Percentiles rank a stretch among this genome's conserved stretches.
Evolutionary conservation across 257 asterid species (phyloP).

Genomic region (Lycium barbarum): DNA sequence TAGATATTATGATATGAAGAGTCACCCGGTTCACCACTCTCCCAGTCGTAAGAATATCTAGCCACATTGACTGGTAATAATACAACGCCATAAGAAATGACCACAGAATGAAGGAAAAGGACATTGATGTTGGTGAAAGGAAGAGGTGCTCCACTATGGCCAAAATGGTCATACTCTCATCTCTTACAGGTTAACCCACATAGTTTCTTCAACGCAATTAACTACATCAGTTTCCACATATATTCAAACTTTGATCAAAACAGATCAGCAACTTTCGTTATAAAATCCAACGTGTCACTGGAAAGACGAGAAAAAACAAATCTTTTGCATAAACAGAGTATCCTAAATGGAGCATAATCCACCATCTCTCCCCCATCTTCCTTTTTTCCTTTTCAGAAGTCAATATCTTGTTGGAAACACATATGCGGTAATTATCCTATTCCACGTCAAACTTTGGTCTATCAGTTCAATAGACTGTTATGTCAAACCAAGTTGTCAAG

Average conservation of each 20-base stretch:
- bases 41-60: neutral
- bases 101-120: neutral
- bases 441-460: neutral
- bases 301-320: neutral
- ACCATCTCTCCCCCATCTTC: neutral
- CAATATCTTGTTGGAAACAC: neutral
- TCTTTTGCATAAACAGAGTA: neutral
- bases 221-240: neutral
- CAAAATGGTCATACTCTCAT: neutral
- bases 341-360: conserved; percentile 5
- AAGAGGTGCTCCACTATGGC: neutral
- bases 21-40: neutral
- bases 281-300: neutral
- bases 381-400: neutral
- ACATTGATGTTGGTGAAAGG: neutral
- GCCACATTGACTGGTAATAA: neutral
- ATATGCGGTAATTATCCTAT: neutral
- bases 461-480: conserved; percentile 3
- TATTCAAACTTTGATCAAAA: neutral
- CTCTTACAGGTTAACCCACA: neutral
- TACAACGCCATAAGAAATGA: neutral
- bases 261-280: neutral
- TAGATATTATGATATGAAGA: neutral
- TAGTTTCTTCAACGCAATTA: neutral
- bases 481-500: neutral